Base-by-base conservation (phyloP, 78 protist species). In the Dictyostelium purpureum region DNA sequence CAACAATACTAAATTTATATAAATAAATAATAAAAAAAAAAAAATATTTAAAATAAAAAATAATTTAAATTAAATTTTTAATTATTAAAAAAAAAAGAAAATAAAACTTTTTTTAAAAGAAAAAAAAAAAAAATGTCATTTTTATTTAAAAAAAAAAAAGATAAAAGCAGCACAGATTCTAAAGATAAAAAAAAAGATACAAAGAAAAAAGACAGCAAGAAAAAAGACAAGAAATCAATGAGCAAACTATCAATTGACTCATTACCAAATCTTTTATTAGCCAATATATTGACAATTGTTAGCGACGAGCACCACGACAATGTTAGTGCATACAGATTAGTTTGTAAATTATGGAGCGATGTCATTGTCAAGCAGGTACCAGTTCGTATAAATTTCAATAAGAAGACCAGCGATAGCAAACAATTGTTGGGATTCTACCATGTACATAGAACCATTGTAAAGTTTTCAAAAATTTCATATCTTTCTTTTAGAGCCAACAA, bases 281-380 rank as follows among this genome's bases (percentile, higher is more conserved):
- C 33, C 33, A 63, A 31, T 63, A 63, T 63, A 28, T 24, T 63
- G 12, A 18, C 38, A 11, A 11, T 63, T 2, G 28, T 63, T 63
- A 63, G 71, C 33, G 71, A 63, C 33, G 71, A 63, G 33, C 33
- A 63, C 18, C 71, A 63, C 18, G 71, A 63, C 9, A 31, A 19
- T 33, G 18, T 63, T 12, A 2, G 43, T 14, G 71, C 26, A 12
- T 63, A 28, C 18, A 63, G 71, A 16, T 63, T 63, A 4, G 26
- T 63, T 28, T 63, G 71, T 63, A 63, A 63, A 63, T 16, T 63
- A 33, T 63, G 71, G 71, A 33, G 71, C 33, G 71, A 63, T 11
- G 11, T 63, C 4, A 63, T 63, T 31, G 16, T 24, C 16, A 63
- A 63, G 33, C 10, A 12, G 6, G 71, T 63, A 26, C 35, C 71